Evolutionary conservation across 768 basidiomycete genomes (phyloP).

Genomic region (Hortiboletus campestris): DNA sequence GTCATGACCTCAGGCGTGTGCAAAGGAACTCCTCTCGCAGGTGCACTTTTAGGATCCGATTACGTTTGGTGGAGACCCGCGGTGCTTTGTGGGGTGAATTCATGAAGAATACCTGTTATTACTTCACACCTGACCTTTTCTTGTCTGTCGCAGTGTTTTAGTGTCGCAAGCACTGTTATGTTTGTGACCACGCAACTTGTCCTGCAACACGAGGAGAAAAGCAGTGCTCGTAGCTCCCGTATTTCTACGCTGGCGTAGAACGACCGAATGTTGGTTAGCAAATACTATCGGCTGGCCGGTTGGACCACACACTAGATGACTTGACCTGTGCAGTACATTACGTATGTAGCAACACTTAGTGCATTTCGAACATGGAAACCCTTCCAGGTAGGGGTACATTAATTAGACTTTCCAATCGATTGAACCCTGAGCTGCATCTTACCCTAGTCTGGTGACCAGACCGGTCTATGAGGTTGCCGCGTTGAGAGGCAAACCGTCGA

Average conservation of each 20-base stretch:
- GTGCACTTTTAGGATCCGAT: conserved; percentile 48
- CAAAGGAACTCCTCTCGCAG: conserved; percentile 54
- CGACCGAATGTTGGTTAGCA: background rate
- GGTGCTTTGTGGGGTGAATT: conserved; percentile 45
- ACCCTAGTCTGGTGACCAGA: too few relatives aligned
- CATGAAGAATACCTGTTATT: background rate
- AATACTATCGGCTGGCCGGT: too few relatives aligned
- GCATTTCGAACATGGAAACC: too few relatives aligned
- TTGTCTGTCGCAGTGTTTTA: conserved; percentile 11
- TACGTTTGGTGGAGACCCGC: conserved; percentile 58
- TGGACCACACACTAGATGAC: background rate
- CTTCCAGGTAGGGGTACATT: background rate
- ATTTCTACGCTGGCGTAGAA: background rate
- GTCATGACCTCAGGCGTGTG: conserved; percentile 20
- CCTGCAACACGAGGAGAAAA: background rate
- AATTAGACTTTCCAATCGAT: background rate
- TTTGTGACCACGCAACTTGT: conserved; percentile 13
- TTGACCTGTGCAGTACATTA: background rate
- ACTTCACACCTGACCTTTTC: background rate
- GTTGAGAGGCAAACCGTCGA: too few relatives aligned
- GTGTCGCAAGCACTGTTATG: conserved; percentile 14
- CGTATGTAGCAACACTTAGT: background rate
- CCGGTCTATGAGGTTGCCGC: too few relatives aligned
- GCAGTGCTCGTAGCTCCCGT: background rate
- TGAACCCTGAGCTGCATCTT: background rate